A percentile compares a stretch with the other conserved stretches of the same genome.
Conservation (phyloP, 352 stramenopile genomes). For the Globisporangium polare region DNA sequence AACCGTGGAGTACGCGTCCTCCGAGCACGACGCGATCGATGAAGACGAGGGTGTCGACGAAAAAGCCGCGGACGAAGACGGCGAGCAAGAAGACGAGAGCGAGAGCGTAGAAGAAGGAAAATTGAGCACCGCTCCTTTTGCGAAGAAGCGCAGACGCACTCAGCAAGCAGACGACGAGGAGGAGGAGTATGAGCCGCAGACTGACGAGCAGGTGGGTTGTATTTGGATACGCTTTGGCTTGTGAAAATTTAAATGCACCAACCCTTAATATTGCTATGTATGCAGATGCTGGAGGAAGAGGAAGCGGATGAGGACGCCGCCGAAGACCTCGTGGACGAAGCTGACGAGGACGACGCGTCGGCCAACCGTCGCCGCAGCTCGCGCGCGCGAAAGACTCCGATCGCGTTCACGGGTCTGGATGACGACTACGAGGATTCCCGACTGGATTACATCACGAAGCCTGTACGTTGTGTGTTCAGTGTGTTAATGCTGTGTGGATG, state of each 20-base stretch:
- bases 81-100: constrained; percentile 21
- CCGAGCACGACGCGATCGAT: constrained; percentile 32
- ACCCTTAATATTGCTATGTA: not conserved
- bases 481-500: not conserved
- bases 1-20: constrained; percentile 11
- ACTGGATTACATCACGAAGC: constrained; percentile 16
- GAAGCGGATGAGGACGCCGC: constrained; percentile 26
- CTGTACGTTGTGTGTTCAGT: not conserved
- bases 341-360: not conserved
- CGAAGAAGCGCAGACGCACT: constrained; percentile 34
- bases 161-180: constrained; percentile 13
- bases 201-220: constrained; percentile 11
- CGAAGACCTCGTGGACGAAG: constrained; percentile 16
- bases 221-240: not conserved
- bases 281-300: constrained; percentile 22
- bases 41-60: constrained; percentile 26
- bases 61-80: constrained; percentile 25
- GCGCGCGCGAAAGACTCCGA: constrained; percentile 12
- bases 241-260: not conserved
- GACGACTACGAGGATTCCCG: constrained; percentile 15
- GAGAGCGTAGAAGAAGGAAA: constrained; percentile 23
- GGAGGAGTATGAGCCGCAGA: constrained; percentile 14
- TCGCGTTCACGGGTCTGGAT: constrained; percentile 11
- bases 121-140: constrained; percentile 17
- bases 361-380: constrained; percentile 12